Base-by-base conservation (phyloP, 257 asterid genomes). In the Cordia subcordata region DNA sequence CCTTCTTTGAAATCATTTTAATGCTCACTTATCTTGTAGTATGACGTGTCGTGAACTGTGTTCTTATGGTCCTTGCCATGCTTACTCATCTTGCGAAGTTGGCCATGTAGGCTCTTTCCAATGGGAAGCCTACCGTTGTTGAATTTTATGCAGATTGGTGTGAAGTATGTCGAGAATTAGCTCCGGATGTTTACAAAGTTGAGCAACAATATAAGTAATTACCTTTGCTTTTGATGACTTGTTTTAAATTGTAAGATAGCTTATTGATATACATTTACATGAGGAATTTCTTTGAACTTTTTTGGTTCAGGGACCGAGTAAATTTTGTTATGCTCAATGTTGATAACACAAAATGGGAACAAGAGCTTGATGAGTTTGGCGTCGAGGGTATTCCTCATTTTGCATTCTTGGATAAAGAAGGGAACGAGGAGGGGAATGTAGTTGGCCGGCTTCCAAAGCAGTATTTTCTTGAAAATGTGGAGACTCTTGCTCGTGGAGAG, bases 141-240 rank as follows among this genome's bases (percentile, higher is more conserved):
- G 96, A 93, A 81, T 93, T 93, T 75, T 93, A 93, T 58, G 99
- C 99, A 4, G 97, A 93, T 73, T 89, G 99, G 99, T 93, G 99
- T 62, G 97, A 93, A 80, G 99, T 93, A 38, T 93, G 99, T 60
- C 69, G 82, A 18, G 97, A 93, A 70, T 74, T 89, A 74, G 97
- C 89, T 57, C 90, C 95, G 5, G 97, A 93, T 53, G 87, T 93
- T 35, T 93, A 86, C 81, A 86, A 82, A 71, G 89, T 89, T 57
- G 85, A 93, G 75, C 94, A 80, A 54, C 82, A 82, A 61, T 89
- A 77, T 80, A 93, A 78, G 99, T 93, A 82, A 81, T 57, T 50
- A 10, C 55, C 67, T 58, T 27, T 33, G 10, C 14, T 60, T 60
- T 27, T 13, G 10, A 42, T 45, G 9, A 5, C 18, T 32, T 57